A percentile compares a stretch with the other conserved stretches of the same genome.
phyloP scores from a whole-genome alignment of 345 rosid genomes.

The Alliaria petiolata region DNA sequence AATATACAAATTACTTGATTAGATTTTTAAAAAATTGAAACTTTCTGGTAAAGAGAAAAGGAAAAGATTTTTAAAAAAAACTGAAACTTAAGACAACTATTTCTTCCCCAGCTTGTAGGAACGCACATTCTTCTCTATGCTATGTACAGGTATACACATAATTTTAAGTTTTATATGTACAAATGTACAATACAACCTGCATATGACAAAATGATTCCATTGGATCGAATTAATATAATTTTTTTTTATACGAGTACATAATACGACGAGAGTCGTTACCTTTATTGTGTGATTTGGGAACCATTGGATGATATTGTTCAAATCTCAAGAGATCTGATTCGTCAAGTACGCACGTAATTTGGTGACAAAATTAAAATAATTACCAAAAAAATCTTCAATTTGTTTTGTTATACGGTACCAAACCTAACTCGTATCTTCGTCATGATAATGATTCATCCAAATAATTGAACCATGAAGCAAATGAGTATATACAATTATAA shows the following conservation, averaged over 20 bases:
- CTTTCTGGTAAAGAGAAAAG: neutral
- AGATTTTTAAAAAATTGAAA: neutral
- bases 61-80: neutral
- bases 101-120: slow-evolving; percentile 30
- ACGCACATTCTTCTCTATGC: slow-evolving; percentile 1
- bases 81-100: slow-evolving; percentile 9
- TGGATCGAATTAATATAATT: too few species aligned
- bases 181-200: too few species aligned
- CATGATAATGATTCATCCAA: slow-evolving; percentile 4
- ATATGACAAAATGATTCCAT: too few species aligned
- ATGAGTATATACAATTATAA: neutral
- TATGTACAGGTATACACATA: neutral
- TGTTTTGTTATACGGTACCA: slow-evolving; percentile 12
- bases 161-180: neutral
- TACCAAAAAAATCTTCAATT: neutral
- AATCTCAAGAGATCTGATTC: slow-evolving; percentile 26
- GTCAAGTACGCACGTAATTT: slow-evolving; percentile 31
- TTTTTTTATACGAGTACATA: neutral
- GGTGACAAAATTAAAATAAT: neutral
- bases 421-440: slow-evolving; percentile 32
- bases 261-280: slow-evolving; percentile 26
- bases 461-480: slow-evolving; percentile 14
- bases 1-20: neutral
- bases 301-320: neutral
- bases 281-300: slow-evolving; percentile 18